Evolutionary conservation across 352 stramenopile species (phyloP).

Genomic region (Peronospora tabacina): DNA sequence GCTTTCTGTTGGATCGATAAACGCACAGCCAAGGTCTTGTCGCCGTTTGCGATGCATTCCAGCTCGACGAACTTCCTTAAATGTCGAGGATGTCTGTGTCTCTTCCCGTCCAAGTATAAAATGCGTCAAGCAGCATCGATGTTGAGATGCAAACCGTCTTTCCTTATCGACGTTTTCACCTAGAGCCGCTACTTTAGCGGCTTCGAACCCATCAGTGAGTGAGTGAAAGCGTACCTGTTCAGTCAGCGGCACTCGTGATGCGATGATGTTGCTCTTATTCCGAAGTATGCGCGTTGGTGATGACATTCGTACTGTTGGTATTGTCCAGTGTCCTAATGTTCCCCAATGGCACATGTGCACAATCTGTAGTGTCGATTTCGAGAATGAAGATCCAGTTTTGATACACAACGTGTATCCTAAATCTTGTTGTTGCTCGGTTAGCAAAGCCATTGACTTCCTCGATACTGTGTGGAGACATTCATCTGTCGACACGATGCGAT

Average conservation of each 20-base stretch:
- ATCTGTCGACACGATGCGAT: constrained; percentile 9
- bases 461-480: constrained; percentile 6
- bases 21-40: constrained; percentile 14
- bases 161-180: constrained; percentile 1
- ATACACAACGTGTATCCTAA: constrained; percentile 49
- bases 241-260: constrained; percentile 2
- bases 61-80: constrained; percentile 23
- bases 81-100: constrained; percentile 27
- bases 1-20: constrained; percentile 3
- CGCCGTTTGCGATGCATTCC: constrained; percentile 24
- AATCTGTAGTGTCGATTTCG: constrained; percentile 21
- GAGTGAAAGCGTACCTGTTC: constrained; percentile 21
- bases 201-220: constrained; percentile 29
- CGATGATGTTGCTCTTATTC: constrained; percentile 14
- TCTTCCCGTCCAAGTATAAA: constrained; percentile 40
- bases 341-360: constrained; percentile 53
- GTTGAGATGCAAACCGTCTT: neutral
- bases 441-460: neutral
- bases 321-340: constrained; percentile 45
- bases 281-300: constrained; percentile 5
- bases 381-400: constrained; percentile 5
- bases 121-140: constrained; percentile 29
- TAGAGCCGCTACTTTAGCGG: constrained; percentile 4
- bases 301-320: constrained; percentile 17
- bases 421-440: constrained; percentile 11